phyloP scores from a whole-genome alignment of 208 protist species.

The Naegleria gruberi region DNA sequence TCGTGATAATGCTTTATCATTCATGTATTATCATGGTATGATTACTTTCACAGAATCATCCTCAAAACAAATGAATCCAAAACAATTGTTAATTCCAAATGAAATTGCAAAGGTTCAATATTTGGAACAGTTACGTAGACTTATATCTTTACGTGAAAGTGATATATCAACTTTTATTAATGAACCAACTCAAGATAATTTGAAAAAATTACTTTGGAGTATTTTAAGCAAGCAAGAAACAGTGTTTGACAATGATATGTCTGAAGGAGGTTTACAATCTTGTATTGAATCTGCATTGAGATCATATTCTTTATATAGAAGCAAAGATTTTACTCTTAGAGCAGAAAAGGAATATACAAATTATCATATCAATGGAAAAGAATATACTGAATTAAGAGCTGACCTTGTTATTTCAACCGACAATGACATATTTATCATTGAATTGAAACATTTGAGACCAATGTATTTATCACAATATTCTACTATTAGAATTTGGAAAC shows the following conservation, averaged over 20 bases:
- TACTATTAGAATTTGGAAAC: not conserved
- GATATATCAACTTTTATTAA: not conserved
- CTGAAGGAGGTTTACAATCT: not conserved
- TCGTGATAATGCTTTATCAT: not conserved
- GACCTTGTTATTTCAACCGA: not conserved
- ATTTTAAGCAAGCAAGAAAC: not conserved
- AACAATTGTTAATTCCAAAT: not conserved
- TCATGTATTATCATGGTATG: not conserved
- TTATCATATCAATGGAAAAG: not conserved
- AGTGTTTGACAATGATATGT: not conserved
- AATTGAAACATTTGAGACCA: not conserved
- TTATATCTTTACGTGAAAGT: not conserved
- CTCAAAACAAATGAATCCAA: not conserved
- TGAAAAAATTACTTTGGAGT: not conserved
- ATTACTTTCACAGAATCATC: not conserved
- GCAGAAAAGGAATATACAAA: not conserved
- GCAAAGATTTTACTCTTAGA: not conserved
- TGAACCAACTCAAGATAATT: not conserved
- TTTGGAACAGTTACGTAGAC: not conserved
- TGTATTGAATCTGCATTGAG: not conserved
- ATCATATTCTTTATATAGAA: not conserved
- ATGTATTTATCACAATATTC: not conserved
- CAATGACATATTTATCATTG: not conserved
- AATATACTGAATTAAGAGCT: not conserved
- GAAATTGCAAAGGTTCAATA: not conserved